These are phyloP conservation scores for Glonium stellatum DNA, from an alignment of 495 filamentous ascomycete species.

Conservation along the genomic window DNA sequence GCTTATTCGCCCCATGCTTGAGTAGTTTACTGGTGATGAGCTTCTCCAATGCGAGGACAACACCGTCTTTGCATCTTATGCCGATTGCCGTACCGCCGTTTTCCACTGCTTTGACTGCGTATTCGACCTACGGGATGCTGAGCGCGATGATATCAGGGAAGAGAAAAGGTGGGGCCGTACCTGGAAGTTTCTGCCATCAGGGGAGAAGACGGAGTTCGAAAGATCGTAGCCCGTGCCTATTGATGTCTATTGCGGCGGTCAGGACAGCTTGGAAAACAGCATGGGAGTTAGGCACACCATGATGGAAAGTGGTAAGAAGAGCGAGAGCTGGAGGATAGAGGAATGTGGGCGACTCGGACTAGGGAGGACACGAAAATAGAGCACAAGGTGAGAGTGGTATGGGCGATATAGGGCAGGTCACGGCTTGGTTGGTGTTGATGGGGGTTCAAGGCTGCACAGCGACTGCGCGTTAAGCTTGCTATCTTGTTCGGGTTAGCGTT, in stretches of 20 bases:
- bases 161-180: conserved; percentile 33
- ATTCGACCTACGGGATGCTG: conserved; percentile 64
- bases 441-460: not conserved
- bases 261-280: conserved; percentile 6
- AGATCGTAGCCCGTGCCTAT: conserved; percentile 99
- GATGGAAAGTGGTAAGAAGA: conserved; percentile 8
- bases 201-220: conserved; percentile 97
- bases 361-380: not conserved
- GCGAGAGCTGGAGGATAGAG: not conserved
- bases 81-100: conserved; percentile 95
- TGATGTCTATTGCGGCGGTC: conserved; percentile 61
- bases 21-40: conserved; percentile 90
- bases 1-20: conserved; percentile 88
- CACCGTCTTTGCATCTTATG: conserved; percentile 93
- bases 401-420: too few species aligned
- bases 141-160: conserved; percentile 1
- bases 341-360: not conserved
- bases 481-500: not conserved
- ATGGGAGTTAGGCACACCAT: conserved; percentile 23
- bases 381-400: not conserved
- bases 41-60: conserved; percentile 95
- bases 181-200: conserved; percentile 98
- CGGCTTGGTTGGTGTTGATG: not conserved
- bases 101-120: conserved; percentile 96
- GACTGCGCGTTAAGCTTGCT: not conserved